Evolutionary conservation across 2,329 filamentous ascomycete species (phyloP).

Genomic region (Uncinocarpus reesii): DNA sequence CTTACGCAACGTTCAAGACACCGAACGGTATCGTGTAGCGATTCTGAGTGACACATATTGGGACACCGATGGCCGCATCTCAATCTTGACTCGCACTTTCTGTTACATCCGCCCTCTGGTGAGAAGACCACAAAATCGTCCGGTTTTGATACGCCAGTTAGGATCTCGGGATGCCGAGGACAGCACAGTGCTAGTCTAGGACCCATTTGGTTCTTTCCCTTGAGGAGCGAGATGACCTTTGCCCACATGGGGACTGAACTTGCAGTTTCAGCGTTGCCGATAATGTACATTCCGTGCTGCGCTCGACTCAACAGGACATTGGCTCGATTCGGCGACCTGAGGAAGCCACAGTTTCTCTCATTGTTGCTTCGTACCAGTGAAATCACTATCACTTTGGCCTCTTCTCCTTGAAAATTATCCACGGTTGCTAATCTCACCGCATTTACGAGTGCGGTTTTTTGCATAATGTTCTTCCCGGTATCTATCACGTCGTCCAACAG

Average conservation of each 20-base stretch:
- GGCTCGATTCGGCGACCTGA: conserved; percentile 27
- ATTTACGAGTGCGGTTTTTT: conserved; percentile 5
- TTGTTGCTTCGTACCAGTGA: conserved; percentile 26
- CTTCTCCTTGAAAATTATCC: conserved; percentile 26
- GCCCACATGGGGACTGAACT: conserved; percentile 13
- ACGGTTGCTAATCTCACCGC: conserved; percentile 8
- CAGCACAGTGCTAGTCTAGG: conserved; percentile 31
- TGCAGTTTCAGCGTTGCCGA: conserved; percentile 19
- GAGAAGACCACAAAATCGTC: conserved; percentile 48
- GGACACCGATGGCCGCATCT: conserved; percentile 39
- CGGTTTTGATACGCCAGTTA: conserved; percentile 43
- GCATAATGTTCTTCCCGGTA: background rate
- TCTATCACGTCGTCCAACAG: background rate
- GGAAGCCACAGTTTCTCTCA: conserved; percentile 23
- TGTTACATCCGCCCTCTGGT: conserved; percentile 54
- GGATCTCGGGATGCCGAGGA: conserved; percentile 47
- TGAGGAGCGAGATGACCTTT: conserved; percentile 11
- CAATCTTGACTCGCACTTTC: conserved; percentile 40
- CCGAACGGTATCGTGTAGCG: conserved; percentile 33
- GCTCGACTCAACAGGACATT: conserved; percentile 28
- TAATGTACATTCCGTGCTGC: conserved; percentile 27
- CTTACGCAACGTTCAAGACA: conserved; percentile 36
- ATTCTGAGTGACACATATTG: conserved; percentile 38
- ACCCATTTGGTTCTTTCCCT: conserved; percentile 3
- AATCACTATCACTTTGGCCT: conserved; percentile 28